Conservation (phyloP, 257 asterid genomes). For the Lycium ferocissimum region DNA sequence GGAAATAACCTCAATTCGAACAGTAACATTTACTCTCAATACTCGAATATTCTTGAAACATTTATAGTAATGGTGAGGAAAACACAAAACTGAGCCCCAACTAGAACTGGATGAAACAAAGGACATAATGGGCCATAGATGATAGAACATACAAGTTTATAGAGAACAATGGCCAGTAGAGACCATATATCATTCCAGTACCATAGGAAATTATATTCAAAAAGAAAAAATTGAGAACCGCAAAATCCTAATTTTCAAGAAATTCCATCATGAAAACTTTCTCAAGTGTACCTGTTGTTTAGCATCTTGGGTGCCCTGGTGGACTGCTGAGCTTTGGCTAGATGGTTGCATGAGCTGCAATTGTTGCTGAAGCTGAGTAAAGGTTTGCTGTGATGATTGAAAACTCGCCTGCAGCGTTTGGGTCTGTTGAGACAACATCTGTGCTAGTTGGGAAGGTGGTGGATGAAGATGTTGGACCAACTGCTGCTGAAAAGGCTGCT, state of each 20-base stretch:
- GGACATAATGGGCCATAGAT: neutral
- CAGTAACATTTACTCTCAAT: constrained; percentile 7
- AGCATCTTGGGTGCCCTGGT: constrained; percentile 60
- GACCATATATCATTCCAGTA: constrained; percentile 19
- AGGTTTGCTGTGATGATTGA: constrained; percentile 85
- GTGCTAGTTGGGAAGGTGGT: constrained; percentile 87
- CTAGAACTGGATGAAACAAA: constrained; percentile 7
- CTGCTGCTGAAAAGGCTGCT: constrained; percentile 51
- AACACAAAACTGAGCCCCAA: constrained; percentile 6
- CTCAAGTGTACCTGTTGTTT: constrained; percentile 67
- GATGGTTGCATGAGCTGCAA: constrained; percentile 84
- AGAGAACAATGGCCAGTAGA: neutral
- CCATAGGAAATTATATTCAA: neutral
- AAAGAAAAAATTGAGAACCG: neutral
- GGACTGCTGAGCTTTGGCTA: constrained; percentile 55
- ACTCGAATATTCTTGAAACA: neutral
- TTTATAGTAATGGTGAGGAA: neutral
- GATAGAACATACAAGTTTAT: neutral
- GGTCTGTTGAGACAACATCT: constrained; percentile 89
- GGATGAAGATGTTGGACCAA: constrained; percentile 50
- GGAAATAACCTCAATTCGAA: neutral
- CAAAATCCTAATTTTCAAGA: neutral
- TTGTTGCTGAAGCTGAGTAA: constrained; percentile 94
- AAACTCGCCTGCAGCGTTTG: constrained; percentile 90
- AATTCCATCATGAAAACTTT: constrained; percentile 11